These are phyloP conservation scores for Podospora didyma DNA, from an alignment of 495 filamentous ascomycete genomes.

Conservation along the genomic window DNA sequence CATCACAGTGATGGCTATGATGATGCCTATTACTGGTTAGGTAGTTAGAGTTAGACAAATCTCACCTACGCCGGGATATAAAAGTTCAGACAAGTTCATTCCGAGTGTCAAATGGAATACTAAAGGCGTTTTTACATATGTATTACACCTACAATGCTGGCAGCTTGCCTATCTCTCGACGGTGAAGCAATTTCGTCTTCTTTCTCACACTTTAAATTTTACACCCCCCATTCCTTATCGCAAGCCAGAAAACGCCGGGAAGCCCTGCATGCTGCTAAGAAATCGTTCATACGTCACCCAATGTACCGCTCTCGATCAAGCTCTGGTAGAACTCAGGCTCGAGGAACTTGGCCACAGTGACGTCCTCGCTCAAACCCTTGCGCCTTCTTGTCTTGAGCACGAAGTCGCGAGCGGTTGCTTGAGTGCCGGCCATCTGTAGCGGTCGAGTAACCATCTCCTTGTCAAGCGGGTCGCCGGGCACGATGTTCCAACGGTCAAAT, in stretches of 20 bases:
- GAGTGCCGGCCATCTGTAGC: conserved; percentile 78
- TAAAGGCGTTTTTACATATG: too few relatives aligned
- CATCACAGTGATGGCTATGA: too few relatives aligned
- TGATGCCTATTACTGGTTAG: too few relatives aligned
- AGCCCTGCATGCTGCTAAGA: background rate
- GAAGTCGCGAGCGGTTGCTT: conserved; percentile 90
- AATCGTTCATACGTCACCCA: conserved; percentile 49
- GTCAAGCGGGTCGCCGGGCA: conserved; percentile 93
- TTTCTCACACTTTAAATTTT: too few relatives aligned
- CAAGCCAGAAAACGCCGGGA: background rate
- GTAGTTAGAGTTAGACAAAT: too few relatives aligned
- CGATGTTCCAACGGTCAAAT: conserved; percentile 92
- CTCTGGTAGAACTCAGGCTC: conserved; percentile 89
- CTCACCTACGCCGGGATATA: too few relatives aligned
- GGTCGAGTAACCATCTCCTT: conserved; percentile 76
- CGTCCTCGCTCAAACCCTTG: conserved; percentile 93
- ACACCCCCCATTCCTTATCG: too few relatives aligned
- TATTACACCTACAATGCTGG: too few relatives aligned
- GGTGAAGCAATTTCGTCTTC: too few relatives aligned
- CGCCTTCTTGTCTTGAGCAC: conserved; percentile 90
- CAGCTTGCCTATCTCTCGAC: too few relatives aligned
- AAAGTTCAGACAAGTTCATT: too few relatives aligned
- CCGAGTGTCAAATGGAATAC: too few relatives aligned
- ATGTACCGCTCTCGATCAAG: conserved; percentile 80
- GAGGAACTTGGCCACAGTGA: conserved; percentile 90